Evolutionary conservation across 2,329 filamentous ascomycete species (phyloP), one percentile per base, ranked within the genome.

Genomic region (Leptodontidium sp.): DNA sequence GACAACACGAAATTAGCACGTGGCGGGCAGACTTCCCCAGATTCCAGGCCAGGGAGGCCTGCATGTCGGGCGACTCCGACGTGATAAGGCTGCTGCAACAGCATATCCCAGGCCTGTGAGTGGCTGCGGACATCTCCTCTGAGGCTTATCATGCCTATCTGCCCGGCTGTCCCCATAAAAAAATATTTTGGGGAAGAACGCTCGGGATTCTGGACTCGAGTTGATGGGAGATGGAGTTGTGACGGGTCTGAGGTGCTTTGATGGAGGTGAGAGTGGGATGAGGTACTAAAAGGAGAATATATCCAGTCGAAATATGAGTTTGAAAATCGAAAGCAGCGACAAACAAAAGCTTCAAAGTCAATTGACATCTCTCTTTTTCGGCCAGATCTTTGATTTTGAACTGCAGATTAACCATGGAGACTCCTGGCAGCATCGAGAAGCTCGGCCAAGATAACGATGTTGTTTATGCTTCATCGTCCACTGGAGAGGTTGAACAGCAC

Each of bases 81-180:
- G n/a, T 57, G 72, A 74, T 72, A 71, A 72, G 66, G 26, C 26
- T 32, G 17, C 29, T 6, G 43, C 65, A 32, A 17, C 52, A 12
- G 8, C 57, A 72, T 53, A 70, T 71, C 67, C 21, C 7, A 29
- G 26, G 11, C 17, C n/a, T 47, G 38, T 71, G 58, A 72, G 70
- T 72, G 72, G 72, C 52, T 57, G 11, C 69, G 69, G 66, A 53
- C 6, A 66, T 57, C 67, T 71, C 68, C 68, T 67, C 57, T 58
- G 57, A 40, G 61, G 63, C 68, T 72, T 72, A 72, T 74, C 72
- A 68, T 69, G 62, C 67, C 67, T 65, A 67, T 61, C 50, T 53
- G 11, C 24, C 50, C 24, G 50, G 50, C 29, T 3, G 50, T 53
- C 50, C 14, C 50, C 50, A 53, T 17, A 29, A 24, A 32, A 53